Evolutionary conservation across 2,329 filamentous ascomycete species (phyloP).

Genomic region (Grosmannia clavigera): DNA sequence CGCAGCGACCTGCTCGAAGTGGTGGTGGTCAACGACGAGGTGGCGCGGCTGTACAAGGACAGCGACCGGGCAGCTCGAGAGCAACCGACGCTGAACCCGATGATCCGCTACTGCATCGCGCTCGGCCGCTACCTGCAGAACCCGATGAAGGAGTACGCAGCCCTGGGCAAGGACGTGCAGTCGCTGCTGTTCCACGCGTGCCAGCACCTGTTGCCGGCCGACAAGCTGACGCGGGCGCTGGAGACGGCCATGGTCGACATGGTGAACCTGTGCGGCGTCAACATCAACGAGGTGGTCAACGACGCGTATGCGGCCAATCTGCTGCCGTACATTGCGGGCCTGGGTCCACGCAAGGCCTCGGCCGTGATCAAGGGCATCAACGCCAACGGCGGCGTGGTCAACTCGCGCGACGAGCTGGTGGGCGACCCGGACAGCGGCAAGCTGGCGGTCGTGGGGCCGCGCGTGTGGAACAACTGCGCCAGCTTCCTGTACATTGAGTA

Average conservation of each 20-base stretch:
- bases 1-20: constrained; percentile 74
- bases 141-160: constrained; percentile 91
- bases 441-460: constrained; percentile 68
- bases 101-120: constrained; percentile 81
- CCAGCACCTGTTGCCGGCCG: constrained; percentile 76
- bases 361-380: constrained; percentile 82
- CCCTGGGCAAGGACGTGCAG: constrained; percentile 74
- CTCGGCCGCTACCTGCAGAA: constrained; percentile 88
- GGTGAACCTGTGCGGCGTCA: constrained; percentile 91
- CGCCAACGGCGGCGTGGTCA: constrained; percentile 75
- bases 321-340: constrained; percentile 78
- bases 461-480: constrained; percentile 93
- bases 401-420: constrained; percentile 74
- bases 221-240: constrained; percentile 74
- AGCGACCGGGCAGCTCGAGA: constrained; percentile 69
- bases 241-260: constrained; percentile 98
- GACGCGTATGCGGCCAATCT: constrained; percentile 77
- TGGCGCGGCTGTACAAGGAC: constrained; percentile 90
- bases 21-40: constrained; percentile 88
- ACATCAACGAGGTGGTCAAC: constrained; percentile 81
- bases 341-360: constrained; percentile 84
- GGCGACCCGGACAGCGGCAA: constrained; percentile 74
- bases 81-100: constrained; percentile 64
- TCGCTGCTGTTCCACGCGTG: constrained; percentile 83
- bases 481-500: constrained; percentile 89